A percentile compares a stretch with the other conserved stretches of the same genome.
Evolutionary conservation across 2,329 filamentous ascomycete genomes (phyloP).

Genomic region (Hypoxylon sp.): DNA sequence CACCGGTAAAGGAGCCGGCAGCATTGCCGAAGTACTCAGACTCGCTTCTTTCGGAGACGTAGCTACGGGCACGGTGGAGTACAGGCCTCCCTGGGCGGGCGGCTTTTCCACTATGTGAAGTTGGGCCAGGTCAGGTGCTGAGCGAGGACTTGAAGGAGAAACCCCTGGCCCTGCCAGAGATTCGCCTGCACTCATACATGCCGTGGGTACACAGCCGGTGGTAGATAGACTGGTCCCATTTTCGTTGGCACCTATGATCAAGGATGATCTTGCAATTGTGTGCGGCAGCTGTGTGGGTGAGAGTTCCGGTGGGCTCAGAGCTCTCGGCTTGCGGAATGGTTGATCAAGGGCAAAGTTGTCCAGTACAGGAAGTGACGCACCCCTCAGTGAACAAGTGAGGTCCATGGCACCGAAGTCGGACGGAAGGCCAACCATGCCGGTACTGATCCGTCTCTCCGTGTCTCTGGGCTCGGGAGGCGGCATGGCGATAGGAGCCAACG

Average conservation of each 20-base stretch:
- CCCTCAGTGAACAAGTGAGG: conserved; percentile 41
- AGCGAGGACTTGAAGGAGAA: conserved; percentile 4
- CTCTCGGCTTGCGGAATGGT: conserved; percentile 36
- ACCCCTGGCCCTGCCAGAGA: conserved; percentile 10
- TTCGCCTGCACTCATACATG: conserved; percentile 16
- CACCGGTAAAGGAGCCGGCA: conserved; percentile 27
- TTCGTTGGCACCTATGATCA: conserved; percentile 1
- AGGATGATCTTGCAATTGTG: conserved; percentile 24
- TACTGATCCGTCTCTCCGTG: conserved; percentile 44
- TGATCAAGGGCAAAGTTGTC: conserved; percentile 47
- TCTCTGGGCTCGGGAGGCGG: conserved; percentile 29
- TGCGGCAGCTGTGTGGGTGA: conserved; percentile 49
- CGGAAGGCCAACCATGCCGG: conserved; percentile 44
- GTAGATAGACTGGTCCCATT: neutral
- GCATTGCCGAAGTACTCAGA: conserved; percentile 33
- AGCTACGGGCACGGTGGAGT: conserved; percentile 1
- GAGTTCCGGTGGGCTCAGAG: conserved; percentile 45
- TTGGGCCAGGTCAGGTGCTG: conserved; percentile 5
- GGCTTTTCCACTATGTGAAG: conserved; percentile 19
- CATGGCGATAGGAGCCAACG: conserved; percentile 7
- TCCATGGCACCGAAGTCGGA: conserved; percentile 42
- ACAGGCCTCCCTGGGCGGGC: conserved; percentile 3
- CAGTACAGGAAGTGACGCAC: conserved; percentile 47
- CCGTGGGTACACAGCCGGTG: neutral
- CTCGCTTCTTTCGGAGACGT: neutral